These are phyloP conservation scores for Helenozyma baotianmanensis DNA, from an alignment of 805 yeast species.

Conservation along the genomic window DNA sequence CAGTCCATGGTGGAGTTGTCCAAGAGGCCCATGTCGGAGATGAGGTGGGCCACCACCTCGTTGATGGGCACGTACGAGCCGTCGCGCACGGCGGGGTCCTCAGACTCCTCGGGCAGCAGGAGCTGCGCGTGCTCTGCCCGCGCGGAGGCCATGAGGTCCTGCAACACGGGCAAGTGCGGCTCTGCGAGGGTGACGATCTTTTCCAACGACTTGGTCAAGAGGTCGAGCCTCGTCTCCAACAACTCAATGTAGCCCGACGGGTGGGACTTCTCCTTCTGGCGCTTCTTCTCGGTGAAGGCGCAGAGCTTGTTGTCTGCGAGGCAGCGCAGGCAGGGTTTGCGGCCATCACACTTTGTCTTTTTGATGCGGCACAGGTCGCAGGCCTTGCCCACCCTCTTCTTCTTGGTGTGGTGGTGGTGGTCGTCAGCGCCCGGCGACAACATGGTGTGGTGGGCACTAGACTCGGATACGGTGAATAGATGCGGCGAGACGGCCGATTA, in stretches of 20 bases:
- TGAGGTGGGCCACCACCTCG: constrained; percentile 40
- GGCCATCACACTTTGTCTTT: constrained; percentile 62
- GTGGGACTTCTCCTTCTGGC: constrained; percentile 49
- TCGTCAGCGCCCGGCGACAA: no score
- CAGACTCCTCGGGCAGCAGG: constrained; percentile 4
- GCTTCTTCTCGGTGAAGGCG: constrained; percentile 53
- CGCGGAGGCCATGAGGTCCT: constrained; percentile 16
- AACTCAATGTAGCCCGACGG: constrained; percentile 61
- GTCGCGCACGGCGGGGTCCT: constrained; percentile 1
- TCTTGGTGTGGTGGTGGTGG: constrained; percentile 23
- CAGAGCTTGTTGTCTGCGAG: constrained; percentile 53
- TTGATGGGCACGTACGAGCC: constrained; percentile 38
- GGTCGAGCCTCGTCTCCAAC: constrained; percentile 52
- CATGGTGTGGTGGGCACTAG: no score
- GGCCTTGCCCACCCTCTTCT: constrained; percentile 60
- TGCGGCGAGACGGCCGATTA: no score
- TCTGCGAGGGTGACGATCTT: constrained; percentile 30
- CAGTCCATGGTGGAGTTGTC: constrained; percentile 32
- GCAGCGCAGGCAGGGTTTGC: constrained; percentile 56
- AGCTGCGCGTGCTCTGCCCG: constrained; percentile 3
- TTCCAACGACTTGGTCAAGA: constrained; percentile 48
- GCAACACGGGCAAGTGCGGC: constrained; percentile 25
- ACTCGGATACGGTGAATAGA: no score
- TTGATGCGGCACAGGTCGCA: constrained; percentile 61
- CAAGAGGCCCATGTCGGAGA: constrained; percentile 36